Evolutionary conservation across 2,329 filamentous ascomycete species (phyloP).

Genomic region (Claviceps sp.): DNA sequence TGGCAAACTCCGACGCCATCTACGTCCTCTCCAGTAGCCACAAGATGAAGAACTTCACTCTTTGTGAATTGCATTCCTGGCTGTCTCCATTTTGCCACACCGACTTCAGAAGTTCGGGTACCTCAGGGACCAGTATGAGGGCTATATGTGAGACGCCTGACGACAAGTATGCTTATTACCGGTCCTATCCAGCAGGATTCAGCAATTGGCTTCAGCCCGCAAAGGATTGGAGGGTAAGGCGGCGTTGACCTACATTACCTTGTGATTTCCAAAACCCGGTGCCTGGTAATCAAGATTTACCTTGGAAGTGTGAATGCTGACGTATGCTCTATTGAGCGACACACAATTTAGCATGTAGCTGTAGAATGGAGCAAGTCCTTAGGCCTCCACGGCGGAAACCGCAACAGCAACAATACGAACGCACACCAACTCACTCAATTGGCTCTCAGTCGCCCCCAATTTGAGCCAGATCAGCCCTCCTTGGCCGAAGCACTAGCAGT

Average conservation of each 20-base stretch:
- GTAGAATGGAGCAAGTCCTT: constrained; percentile 40
- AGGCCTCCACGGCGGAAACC: constrained; percentile 41
- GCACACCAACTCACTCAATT: constrained; percentile 42
- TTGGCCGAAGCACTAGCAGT: constrained; percentile 64
- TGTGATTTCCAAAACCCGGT: neutral
- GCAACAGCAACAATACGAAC: constrained; percentile 43
- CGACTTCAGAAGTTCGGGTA: constrained; percentile 39
- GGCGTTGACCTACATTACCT: neutral
- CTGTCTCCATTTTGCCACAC: constrained; percentile 55
- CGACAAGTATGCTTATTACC: constrained; percentile 42
- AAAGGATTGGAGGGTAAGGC: constrained; percentile 34
- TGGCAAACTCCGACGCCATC: constrained; percentile 33
- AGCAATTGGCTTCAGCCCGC: constrained; percentile 19
- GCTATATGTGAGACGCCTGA: constrained; percentile 45
- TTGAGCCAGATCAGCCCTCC: constrained; percentile 45
- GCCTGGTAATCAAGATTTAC: neutral
- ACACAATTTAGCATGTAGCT: constrained; percentile 27
- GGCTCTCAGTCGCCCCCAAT: constrained; percentile 24
- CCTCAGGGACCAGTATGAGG: constrained; percentile 42
- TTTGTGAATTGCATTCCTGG: constrained; percentile 55
- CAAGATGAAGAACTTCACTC: constrained; percentile 36
- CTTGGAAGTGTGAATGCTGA: neutral
- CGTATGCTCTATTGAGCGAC: neutral
- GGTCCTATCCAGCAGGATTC: constrained; percentile 20
- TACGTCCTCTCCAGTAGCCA: constrained; percentile 49